Evolutionary conservation across 345 rosid genomes (phyloP).

Genomic region (Ceriops decandra): DNA sequence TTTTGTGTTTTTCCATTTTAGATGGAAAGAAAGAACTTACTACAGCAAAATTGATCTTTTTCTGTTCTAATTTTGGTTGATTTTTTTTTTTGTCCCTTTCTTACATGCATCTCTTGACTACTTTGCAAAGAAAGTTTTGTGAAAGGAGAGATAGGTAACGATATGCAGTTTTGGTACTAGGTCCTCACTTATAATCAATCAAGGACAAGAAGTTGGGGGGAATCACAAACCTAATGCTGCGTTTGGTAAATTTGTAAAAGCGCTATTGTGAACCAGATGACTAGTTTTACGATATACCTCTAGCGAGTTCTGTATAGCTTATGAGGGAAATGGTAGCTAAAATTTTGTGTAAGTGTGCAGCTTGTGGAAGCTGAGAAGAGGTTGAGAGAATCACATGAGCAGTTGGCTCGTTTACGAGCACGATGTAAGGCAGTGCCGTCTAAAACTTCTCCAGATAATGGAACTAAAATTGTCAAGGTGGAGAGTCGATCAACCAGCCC

Average conservation of each 20-base stretch:
- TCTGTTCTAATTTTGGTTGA: neutral
- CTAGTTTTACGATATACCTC: neutral
- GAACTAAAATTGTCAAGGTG: constrained; percentile 28
- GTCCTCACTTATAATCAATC: too few relatives aligned
- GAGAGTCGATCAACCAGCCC: constrained; percentile 35
- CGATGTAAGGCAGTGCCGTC: constrained; percentile 21
- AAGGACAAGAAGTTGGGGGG: too few relatives aligned
- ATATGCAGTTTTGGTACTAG: too few relatives aligned
- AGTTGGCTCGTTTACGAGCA: constrained; percentile 56
- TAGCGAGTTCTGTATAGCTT: neutral
- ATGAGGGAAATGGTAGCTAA: neutral
- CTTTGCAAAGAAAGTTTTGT: too few relatives aligned
- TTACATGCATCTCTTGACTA: too few relatives aligned
- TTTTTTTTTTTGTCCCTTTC: too few relatives aligned
- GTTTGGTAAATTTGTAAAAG: too few relatives aligned
- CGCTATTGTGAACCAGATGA: neutral
- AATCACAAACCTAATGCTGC: too few relatives aligned
- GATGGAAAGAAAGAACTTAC: neutral
- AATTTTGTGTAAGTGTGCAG: constrained; percentile 34
- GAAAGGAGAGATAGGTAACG: too few relatives aligned
- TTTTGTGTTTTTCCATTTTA: neutral
- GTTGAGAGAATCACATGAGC: constrained; percentile 49
- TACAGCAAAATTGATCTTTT: neutral
- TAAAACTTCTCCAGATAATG: constrained; percentile 23
- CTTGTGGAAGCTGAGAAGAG: constrained; percentile 59